Conservation (phyloP, 441 rosid genomes). For the Pelargonium hybrid region DNA sequence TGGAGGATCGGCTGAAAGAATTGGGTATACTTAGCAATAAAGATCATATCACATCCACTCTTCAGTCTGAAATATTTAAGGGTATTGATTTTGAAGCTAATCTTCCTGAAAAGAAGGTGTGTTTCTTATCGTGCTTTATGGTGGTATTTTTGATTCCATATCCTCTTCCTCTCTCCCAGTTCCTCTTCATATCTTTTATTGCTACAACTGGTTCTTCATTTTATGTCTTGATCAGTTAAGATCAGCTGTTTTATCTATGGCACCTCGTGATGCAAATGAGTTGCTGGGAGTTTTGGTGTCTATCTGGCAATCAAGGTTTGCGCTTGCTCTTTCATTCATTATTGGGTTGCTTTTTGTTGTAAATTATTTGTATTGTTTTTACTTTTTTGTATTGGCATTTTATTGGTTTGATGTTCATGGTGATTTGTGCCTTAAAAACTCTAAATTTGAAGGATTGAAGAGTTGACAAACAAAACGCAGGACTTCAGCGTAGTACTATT, state of each 20-base stretch:
- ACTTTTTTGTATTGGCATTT: neutral
- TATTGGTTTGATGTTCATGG: neutral
- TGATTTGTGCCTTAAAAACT: neutral
- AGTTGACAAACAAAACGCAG: neutral
- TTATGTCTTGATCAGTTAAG: constrained; percentile 42
- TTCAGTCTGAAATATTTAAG: constrained; percentile 27
- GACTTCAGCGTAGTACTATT: constrained; percentile 2
- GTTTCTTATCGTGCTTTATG: neutral
- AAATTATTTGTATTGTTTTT: neutral
- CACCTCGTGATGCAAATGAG: constrained; percentile 47
- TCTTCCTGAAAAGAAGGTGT: constrained; percentile 67
- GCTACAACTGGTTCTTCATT: neutral
- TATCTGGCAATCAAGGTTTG: constrained; percentile 83
- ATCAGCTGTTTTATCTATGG: constrained; percentile 54
- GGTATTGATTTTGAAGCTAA: constrained; percentile 53
- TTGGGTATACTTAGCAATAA: constrained; percentile 41
- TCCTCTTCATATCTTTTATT: neutral
- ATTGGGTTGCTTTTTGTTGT: neutral
- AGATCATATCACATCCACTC: constrained; percentile 27
- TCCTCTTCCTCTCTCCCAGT: neutral
- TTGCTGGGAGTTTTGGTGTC: constrained; percentile 50
- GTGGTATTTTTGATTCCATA: neutral
- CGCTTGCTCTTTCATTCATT: constrained; percentile 10
- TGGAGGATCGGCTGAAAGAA: constrained; percentile 63
- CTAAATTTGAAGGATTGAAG: neutral